Percentiles rank a stretch among this genome's conserved stretches.
Evolutionary conservation across 2,329 filamentous ascomycete genomes (phyloP).

Genomic region (Metarhizium humberi): DNA sequence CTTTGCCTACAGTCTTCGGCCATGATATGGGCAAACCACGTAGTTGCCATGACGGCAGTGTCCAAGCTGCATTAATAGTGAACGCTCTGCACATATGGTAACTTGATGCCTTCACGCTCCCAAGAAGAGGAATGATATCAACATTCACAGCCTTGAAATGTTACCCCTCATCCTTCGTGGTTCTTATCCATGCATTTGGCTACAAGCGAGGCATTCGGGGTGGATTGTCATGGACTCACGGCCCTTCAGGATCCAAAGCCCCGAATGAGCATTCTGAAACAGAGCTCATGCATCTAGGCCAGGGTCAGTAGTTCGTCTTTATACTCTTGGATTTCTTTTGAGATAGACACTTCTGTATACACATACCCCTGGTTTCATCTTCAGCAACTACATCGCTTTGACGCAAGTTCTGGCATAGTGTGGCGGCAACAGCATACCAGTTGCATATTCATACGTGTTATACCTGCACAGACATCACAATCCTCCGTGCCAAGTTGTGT

Average conservation of each 20-base stretch:
- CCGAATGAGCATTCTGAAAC: neutral
- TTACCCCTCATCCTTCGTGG: no score
- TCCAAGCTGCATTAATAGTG: no score
- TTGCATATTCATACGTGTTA: neutral
- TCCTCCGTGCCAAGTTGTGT: neutral
- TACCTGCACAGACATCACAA: neutral
- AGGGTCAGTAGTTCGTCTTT: neutral
- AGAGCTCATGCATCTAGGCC: neutral
- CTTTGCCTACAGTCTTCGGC: no score
- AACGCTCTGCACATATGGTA: no score
- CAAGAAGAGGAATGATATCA: no score
- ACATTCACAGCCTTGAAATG: no score
- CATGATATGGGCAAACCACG: no score
- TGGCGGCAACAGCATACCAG: neutral
- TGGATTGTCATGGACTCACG: neutral
- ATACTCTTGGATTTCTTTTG: neutral
- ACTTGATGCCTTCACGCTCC: no score
- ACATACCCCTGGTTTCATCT: neutral
- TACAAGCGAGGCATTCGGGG: no score
- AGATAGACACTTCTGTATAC: neutral
- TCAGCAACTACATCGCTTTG: neutral
- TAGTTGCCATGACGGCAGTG: no score
- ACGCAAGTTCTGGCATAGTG: neutral
- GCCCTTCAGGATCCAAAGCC: neutral
- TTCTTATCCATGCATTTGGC: no score